A percentile compares a stretch with the other conserved stretches of the same genome.
Evolutionary conservation across 2,329 filamentous ascomycete species (phyloP).

Genomic region (Fonsecaea pugnacius): DNA sequence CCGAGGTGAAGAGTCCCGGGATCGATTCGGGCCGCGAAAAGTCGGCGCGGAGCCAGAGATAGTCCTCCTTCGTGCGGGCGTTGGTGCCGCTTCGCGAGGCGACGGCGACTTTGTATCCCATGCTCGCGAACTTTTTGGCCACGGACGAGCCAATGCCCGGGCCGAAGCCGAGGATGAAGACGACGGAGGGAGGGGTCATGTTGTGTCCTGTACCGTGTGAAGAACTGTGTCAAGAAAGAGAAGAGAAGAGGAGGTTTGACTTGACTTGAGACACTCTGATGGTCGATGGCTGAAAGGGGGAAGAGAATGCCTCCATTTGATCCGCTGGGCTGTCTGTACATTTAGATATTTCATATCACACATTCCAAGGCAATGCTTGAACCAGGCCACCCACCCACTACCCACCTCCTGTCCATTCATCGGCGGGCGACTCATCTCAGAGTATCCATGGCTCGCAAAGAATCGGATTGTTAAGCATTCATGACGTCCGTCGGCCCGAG

Average conservation of each 20-base stretch:
- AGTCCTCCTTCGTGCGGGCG: slow-evolving; percentile 7
- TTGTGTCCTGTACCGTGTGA: too few species aligned
- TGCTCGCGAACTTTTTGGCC: slow-evolving; percentile 23
- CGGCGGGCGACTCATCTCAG: too few species aligned
- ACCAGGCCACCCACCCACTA: too few species aligned
- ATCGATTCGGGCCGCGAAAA: slow-evolving; percentile 43
- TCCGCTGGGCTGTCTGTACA: too few species aligned
- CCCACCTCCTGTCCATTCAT: too few species aligned
- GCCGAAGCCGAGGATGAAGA: slow-evolving; percentile 42
- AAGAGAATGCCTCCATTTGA: too few species aligned
- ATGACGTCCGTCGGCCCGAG: not conserved
- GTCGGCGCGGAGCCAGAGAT: slow-evolving; percentile 43
- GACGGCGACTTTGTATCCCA: slow-evolving; percentile 32
- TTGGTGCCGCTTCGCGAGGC: slow-evolving; percentile 8
- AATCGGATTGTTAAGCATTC: not conserved
- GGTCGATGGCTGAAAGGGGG: too few species aligned
- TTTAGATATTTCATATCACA: too few species aligned
- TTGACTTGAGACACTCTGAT: too few species aligned
- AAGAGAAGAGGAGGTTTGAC: not conserved
- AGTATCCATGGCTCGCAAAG: too few species aligned
- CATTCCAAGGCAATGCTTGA: too few species aligned
- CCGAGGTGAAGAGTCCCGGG: slow-evolving; percentile 44
- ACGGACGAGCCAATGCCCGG: slow-evolving; percentile 24
- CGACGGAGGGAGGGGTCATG: slow-evolving; percentile 13
- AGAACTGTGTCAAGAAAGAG: not conserved